Evolutionary conservation across 176 grass and related monocot genomes (phyloP).

Genomic region (Carex kokanica): DNA sequence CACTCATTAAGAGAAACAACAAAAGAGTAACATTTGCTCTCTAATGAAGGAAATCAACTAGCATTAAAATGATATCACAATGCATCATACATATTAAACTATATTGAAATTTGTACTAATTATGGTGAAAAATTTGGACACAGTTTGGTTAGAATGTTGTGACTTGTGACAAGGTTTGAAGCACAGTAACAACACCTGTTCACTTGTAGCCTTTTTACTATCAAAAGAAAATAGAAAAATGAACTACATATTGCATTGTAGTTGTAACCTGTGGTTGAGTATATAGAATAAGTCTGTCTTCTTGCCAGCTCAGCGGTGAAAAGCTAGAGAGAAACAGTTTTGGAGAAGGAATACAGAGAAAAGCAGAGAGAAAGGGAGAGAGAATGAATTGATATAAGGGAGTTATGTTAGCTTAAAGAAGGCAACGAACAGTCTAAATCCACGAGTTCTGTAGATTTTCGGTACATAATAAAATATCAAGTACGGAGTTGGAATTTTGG

Average conservation of each 20-base stretch:
- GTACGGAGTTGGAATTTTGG: not conserved
- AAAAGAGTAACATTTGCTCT: not conserved
- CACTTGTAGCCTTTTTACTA: not conserved
- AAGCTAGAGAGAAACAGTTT: not conserved
- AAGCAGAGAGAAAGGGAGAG: not conserved
- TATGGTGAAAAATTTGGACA: not conserved
- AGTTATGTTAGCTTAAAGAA: not conserved
- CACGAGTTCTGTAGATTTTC: not conserved
- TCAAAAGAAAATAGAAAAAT: not conserved
- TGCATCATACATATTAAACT: not conserved
- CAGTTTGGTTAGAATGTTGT: not conserved
- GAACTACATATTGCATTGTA: not conserved
- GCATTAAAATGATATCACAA: not conserved
- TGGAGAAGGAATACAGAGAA: not conserved
- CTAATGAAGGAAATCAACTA: not conserved
- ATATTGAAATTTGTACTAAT: not conserved
- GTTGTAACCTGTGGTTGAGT: not conserved
- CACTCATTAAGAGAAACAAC: not conserved
- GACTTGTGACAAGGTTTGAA: not conserved
- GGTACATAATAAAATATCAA: not conserved
- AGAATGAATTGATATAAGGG: not conserved
- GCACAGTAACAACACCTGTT: not conserved
- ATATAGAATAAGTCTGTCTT: not conserved
- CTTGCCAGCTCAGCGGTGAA: not conserved
- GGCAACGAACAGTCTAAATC: not conserved